Base-by-base conservation (phyloP, 306 rosid genomes). In the Senna tora region DNA sequence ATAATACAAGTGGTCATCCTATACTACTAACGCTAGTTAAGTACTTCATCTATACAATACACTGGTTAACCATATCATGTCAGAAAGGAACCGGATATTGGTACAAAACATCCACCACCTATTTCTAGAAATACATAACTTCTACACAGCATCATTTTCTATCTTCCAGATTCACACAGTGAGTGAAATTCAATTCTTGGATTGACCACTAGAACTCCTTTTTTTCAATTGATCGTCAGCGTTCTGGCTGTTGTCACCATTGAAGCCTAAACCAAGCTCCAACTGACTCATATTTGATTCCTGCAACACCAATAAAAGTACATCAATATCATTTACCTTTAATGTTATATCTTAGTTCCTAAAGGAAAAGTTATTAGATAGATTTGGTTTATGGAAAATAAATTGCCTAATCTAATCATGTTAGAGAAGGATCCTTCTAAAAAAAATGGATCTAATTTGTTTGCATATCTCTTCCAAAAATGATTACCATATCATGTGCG, bases 191-290 rank as follows among this genome's bases (percentile, higher is more conserved):
- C 76, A 65, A 60, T 53, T 74, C 76, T 72, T 58, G 67, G 80
- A 82, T 72, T 78, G 52, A 42, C 84, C 68, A 65, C 75, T 67
- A 17, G 80, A 62, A 66, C 67, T 46, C 53, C 49, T 56, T 22
- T 59, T 72, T 52, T 58, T 75, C 51, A 54, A 52, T 66, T 64
- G 79, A 73, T 43, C 73, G 61, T 73, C 86, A 16, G 21, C 28
- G 67, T 39, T 63, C 61, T 39, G 76, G 42, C 45, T 75, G 68
- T 15, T 63, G 67, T 71, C 76, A 52, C 87, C 86, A 30, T 79
- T 79, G 57, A 86, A 73, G 67, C 77, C 81, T 61, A 86, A 83
- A 70, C 58, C 92, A 20, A 85, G 77, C 74, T 90, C 89, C 85
- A 84, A 67, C 61, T 68, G 61, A 45, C 50, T 72, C 1, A 43